These are phyloP conservation scores for Pythium sp. DNA, from an alignment of 352 stramenopile genomes.

Conservation along the genomic window DNA sequence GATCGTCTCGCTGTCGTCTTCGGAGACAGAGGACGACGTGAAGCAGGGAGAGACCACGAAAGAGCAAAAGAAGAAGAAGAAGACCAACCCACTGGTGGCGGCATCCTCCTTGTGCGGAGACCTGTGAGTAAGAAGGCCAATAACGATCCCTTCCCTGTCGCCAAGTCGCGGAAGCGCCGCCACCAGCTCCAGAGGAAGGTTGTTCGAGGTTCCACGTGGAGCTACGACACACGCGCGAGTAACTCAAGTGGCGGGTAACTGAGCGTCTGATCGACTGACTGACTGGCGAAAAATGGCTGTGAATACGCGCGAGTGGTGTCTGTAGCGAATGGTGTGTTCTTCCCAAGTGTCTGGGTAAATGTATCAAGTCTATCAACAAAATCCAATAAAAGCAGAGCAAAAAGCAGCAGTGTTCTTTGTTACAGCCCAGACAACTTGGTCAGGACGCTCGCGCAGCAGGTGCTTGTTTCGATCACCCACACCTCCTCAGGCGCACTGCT, in stretches of 20 bases:
- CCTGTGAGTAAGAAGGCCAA: not conserved
- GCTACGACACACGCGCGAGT: not conserved
- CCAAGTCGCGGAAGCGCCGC: not conserved
- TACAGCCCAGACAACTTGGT: constrained; percentile 30
- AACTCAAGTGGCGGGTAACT: not conserved
- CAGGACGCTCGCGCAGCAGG: constrained; percentile 75
- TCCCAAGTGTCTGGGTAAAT: not conserved
- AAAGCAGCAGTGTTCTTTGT: not conserved
- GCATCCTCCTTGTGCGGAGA: not conserved
- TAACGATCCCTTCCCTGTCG: not conserved
- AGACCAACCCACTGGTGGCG: not conserved
- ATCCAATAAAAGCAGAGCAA: not conserved
- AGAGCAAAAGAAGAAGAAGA: not conserved
- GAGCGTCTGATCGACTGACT: not conserved
- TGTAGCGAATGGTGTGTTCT: not conserved
- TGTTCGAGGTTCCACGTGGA: not conserved
- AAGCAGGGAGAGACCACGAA: not conserved
- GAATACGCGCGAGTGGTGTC: not conserved
- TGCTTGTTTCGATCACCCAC: constrained; percentile 80
- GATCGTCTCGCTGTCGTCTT: not conserved
- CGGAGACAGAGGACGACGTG: not conserved
- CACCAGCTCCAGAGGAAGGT: not conserved
- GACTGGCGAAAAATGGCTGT: not conserved
- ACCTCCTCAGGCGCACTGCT: constrained; percentile 10
- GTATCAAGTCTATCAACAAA: not conserved